These are phyloP conservation scores for Spergularia bocconei DNA, from an alignment of 148 eudicot genomes.

Conservation along the genomic window DNA sequence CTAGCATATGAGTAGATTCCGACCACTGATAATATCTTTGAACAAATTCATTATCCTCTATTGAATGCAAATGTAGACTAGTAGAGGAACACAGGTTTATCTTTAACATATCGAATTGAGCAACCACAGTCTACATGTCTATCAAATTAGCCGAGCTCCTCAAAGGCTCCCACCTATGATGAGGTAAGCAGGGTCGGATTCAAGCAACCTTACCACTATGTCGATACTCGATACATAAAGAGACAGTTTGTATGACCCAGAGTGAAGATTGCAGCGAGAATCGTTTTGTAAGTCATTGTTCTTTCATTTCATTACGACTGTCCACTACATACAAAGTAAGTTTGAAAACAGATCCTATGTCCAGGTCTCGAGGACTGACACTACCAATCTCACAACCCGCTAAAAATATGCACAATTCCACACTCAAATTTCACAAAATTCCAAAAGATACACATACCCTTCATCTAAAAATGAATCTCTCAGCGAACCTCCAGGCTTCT, in stretches of 20 bases:
- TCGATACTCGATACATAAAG: too few species aligned
- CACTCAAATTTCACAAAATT: background rate
- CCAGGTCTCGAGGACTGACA: background rate
- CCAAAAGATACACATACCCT: slow-evolving; percentile 46
- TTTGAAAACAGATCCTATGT: background rate
- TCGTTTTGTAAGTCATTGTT: too few species aligned
- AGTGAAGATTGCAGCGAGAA: too few species aligned
- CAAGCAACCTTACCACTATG: too few species aligned
- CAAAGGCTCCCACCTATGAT: too few species aligned
- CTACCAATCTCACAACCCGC: background rate
- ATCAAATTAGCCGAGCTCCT: too few species aligned
- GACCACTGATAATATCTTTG: background rate
- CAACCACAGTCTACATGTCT: background rate
- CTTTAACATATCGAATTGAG: background rate
- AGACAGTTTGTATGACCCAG: too few species aligned
- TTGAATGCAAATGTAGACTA: background rate
- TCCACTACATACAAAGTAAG: too few species aligned
- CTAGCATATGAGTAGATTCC: background rate
- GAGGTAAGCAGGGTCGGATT: too few species aligned
- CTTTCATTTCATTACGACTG: too few species aligned
- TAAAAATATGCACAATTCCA: background rate
- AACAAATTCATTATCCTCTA: background rate
- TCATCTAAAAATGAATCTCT: slow-evolving; percentile 92
- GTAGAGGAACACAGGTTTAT: background rate
- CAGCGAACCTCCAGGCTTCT: slow-evolving; percentile 96